A percentile compares a stretch with the other conserved stretches of the same genome.
phyloP scores from a whole-genome alignment of 1,284 basidiomycete genomes.

The Cutaneotrichosporon daszewskae region DNA sequence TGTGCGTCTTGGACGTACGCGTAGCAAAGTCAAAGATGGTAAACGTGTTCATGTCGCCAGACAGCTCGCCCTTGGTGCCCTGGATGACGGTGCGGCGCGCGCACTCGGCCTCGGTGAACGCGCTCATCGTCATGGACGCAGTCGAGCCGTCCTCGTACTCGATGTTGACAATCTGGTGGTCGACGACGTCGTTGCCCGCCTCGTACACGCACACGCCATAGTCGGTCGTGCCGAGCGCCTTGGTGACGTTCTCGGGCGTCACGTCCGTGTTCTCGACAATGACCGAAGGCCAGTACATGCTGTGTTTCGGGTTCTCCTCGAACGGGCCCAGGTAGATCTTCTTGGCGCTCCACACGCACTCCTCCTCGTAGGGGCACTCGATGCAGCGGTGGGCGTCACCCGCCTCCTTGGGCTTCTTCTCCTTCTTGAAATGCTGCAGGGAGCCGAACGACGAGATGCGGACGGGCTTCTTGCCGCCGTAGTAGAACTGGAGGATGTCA shows the following conservation, averaged over 20 bases:
- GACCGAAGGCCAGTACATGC: conserved; percentile 23
- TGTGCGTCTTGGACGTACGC: conserved; percentile 48
- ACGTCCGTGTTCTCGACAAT: conserved; percentile 65
- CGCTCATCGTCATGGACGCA: conserved; percentile 70
- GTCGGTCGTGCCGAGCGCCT: conserved; percentile 59
- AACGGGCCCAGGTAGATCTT: conserved; percentile 46
- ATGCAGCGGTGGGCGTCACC: conserved; percentile 63
- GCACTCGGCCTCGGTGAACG: conserved; percentile 55
- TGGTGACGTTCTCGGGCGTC: conserved; percentile 68
- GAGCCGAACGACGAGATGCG: conserved; percentile 78
- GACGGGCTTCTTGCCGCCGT: conserved; percentile 51
- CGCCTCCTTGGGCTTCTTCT: conserved; percentile 62
- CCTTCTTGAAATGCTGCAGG: conserved; percentile 68
- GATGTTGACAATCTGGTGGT: conserved; percentile 76
- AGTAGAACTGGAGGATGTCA: conserved; percentile 69
- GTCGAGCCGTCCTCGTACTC: conserved; percentile 71
- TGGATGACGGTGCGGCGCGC: conserved; percentile 69
- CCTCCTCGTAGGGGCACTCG: conserved; percentile 63
- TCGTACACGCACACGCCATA: conserved; percentile 81
- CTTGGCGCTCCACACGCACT: conserved; percentile 79
- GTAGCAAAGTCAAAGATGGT: conserved; percentile 70
- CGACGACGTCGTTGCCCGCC: conserved; percentile 70
- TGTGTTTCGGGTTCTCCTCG: not conserved
- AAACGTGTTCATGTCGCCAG: conserved; percentile 71
- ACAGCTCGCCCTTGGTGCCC: conserved; percentile 73